Base-by-base conservation (phyloP, 2,329 filamentous ascomycete species). In the Pseudocercospora eumusae region DNA sequence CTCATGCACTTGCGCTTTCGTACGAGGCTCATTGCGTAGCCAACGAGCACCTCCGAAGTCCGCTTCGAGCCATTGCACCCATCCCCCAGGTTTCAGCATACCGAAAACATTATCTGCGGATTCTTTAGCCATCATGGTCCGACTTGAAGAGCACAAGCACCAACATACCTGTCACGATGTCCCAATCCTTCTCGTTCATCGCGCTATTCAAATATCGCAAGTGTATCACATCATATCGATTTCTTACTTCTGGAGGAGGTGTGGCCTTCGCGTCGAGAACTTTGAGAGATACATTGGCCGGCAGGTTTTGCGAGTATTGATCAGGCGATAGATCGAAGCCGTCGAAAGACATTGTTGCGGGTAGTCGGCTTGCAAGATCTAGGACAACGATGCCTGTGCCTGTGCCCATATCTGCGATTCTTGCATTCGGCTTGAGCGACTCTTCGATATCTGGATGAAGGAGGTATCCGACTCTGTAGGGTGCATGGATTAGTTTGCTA, bases 221-320 rank as follows among this genome's bases (percentile, higher is more conserved):
- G 40, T 56, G 54, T 36, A 56, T 56, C 54, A 56, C 54, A 56
- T 56, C 54, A 23, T 56, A 56, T 44, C 20, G 31, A 42, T 56
- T 56, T 9, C 54, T 21, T 10, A 42, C 15, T 36, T 56, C 54
- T 27, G 36, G n/a, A 36, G 31, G 42, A 42, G 54, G 54, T 11
- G 54, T 25, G n/a, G 33, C 21, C 33, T 56, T 56, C 18, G 54
- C 54, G 27, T 56, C 54, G 54, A 42, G 42, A 2, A 56, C 54
- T 28, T 36, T 56, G 18, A 56, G 25, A 15, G 36, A 56, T 25
- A 56, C 54, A 20, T 56, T 56, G 25, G 13, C 42, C 13, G 54
- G 54, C 31, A 56, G 33, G 10, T 44, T 18, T 13, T 42, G 21
- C 10, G 54, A 42, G 10, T 42, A 56, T 27, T 56, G 33, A n/a